Base-by-base conservation (phyloP, 139 green algal species). In the Chlorella vulgaris region DNA sequence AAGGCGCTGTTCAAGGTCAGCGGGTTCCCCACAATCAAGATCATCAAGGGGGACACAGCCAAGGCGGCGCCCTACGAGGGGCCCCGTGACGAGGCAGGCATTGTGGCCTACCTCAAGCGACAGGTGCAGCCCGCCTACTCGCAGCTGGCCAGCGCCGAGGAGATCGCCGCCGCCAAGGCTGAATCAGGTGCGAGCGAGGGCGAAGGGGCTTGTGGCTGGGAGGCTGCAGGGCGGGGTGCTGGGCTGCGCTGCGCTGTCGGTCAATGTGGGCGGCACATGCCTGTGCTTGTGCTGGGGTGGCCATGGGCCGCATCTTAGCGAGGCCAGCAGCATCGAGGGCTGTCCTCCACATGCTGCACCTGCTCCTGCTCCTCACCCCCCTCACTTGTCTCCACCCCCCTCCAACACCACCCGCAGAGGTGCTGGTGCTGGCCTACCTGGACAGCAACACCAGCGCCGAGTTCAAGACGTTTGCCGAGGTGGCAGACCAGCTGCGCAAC, bases 1-100 rank as follows among this genome's bases (percentile, higher is more conserved):
- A 81, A 84, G 39, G 31, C 60, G 18, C 83, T 88, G 74, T 93
- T 80, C 67, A 74, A 82, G 19, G 80, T 93, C 42, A 50, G 75
- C 35, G 88, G 85, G 50, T 93, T 89, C 63, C 89, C 89, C 35
- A 93, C 89, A 4, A 51, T 92, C 21, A 92, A 89, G 76, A 55
- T 55, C 47, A 55, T 55, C 29, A 55, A 55, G 47, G 47, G 47
- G 13, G 47, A 55, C 47, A 55, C 21, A 28, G 55, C 15, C 55
- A 65, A 65, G 55, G 55, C 15, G 55, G 18, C 15, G 47, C 13
- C 47, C 21, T 93, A 93, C 62, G 39, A 85, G 38, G 89, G 89
- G 0, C 83, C 89, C 13, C 84, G 85, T 1, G 87, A 91, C n/a
- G 86, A 82, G 4, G 76, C 61, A 10, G 87, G 82, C 62, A 91